Evolutionary conservation across 805 yeast species (phyloP).

Genomic region (Kurtzmaniella cleridarum): DNA sequence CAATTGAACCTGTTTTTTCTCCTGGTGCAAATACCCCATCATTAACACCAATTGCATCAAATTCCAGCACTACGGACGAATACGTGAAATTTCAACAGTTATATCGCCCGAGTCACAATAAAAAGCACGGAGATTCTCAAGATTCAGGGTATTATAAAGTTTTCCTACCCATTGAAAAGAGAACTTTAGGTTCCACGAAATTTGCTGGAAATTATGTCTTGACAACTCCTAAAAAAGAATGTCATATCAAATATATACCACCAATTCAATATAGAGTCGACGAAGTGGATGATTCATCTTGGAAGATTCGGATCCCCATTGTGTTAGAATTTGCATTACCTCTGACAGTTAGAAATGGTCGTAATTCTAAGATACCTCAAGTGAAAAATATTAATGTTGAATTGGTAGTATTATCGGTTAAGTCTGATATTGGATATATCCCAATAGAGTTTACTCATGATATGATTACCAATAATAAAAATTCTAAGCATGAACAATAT

Average conservation of each 20-base stretch:
- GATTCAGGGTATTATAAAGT: conserved; percentile 7
- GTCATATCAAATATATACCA: conserved; percentile 5
- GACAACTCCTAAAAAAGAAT: background rate
- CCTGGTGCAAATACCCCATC: no score
- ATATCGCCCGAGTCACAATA: conserved; percentile 8
- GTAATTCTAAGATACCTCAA: conserved; percentile 11
- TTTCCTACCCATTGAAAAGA: conserved; percentile 9
- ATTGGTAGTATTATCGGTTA: conserved; percentile 16
- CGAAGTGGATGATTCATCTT: background rate
- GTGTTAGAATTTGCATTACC: conserved; percentile 1
- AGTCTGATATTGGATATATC: conserved; percentile 12
- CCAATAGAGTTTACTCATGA: conserved; percentile 18
- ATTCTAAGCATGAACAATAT: conserved; percentile 15
- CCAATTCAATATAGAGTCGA: conserved; percentile 3
- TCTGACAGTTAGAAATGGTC: no score
- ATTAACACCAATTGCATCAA: no score
- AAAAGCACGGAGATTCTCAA: conserved; percentile 1
- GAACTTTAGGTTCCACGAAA: conserved; percentile 9
- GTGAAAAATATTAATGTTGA: conserved; percentile 14
- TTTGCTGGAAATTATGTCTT: conserved; percentile 7
- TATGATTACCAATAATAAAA: conserved; percentile 11
- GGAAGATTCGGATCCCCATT: conserved; percentile 5
- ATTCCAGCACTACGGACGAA: conserved; percentile 4
- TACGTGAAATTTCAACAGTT: conserved; percentile 17
- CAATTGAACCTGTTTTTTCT: no score